A percentile compares a stretch with the other conserved stretches of the same genome.
These are phyloP conservation scores for Pseudozyma sp. DNA, from an alignment of 1,284 basidiomycete genomes.

Conservation along the genomic window DNA sequence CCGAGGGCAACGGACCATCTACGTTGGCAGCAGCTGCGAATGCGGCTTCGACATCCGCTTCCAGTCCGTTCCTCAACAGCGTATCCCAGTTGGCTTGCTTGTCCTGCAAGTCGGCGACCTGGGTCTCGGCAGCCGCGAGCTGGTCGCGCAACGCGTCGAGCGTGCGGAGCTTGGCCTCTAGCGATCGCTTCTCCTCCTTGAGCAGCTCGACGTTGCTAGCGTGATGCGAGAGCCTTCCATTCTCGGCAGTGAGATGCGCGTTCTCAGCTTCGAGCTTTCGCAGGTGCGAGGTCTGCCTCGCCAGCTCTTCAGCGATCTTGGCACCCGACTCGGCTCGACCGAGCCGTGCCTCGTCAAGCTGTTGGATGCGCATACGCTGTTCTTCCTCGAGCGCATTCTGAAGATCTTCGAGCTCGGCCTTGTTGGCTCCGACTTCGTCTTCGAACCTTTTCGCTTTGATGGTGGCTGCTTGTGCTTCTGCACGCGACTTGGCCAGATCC, in stretches of 20 bases:
- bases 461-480: conserved; percentile 36
- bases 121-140: conserved; percentile 49
- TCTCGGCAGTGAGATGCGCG: conserved; percentile 46
- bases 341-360: conserved; percentile 14
- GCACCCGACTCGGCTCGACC: conserved; percentile 21
- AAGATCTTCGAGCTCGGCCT: conserved; percentile 45
- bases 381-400: conserved; percentile 52
- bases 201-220: conserved; percentile 53
- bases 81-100: conserved; percentile 42
- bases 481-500: conserved; percentile 25
- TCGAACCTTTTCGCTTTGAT: conserved; percentile 7
- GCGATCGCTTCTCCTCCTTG: conserved; percentile 60
- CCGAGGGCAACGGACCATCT: conserved; percentile 10
- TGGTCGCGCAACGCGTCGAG: conserved; percentile 48
- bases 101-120: conserved; percentile 55
- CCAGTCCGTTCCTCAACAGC: conserved; percentile 18
- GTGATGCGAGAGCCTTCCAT: conserved; percentile 38
- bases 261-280: conserved; percentile 51
- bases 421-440: conserved; percentile 39
- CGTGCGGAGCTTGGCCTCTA: conserved; percentile 52
- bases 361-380: conserved; percentile 27
- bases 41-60: conserved; percentile 28
- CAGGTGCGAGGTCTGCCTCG: conserved; percentile 32
- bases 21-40: conserved; percentile 47
- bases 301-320: conserved; percentile 45